phyloP scores from a whole-genome alignment of 2,329 filamentous ascomycete genomes.

The Ophiostoma pallidulum region DNA sequence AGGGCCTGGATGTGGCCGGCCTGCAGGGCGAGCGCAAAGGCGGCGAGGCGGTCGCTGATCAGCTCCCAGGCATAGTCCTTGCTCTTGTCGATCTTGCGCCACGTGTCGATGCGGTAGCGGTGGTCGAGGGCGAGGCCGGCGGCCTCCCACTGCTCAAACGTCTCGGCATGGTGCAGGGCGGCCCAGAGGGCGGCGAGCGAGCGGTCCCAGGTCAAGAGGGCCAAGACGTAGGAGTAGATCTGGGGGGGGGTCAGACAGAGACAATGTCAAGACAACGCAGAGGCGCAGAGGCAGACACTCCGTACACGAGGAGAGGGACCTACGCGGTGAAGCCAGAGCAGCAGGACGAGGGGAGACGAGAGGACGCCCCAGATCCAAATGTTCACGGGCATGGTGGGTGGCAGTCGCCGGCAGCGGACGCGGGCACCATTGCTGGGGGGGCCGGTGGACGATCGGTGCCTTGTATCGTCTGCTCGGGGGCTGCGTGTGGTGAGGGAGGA shows the following conservation, averaged over 20 bases:
- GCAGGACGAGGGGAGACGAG: conserved; percentile 12
- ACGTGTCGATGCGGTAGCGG: conserved; percentile 69
- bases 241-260: not conserved
- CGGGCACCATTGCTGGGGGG: too few relatives aligned
- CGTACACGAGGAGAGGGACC: not conserved
- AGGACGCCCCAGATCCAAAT: conserved; percentile 13
- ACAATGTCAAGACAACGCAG: not conserved
- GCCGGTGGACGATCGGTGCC: not conserved
- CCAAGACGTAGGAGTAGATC: conserved; percentile 2
- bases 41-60: conserved; percentile 60
- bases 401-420: too few relatives aligned
- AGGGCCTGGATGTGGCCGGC: conserved; percentile 60
- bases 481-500: too few relatives aligned
- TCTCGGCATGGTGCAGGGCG: conserved; percentile 53
- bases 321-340: conserved; percentile 12
- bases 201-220: conserved; percentile 9
- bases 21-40: conserved; percentile 14
- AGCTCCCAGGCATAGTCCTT: conserved; percentile 80
- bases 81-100: conserved; percentile 66
- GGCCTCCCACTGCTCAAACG: conserved; percentile 79
- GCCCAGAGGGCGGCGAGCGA: conserved; percentile 42
- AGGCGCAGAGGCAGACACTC: not conserved
- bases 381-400: conserved; percentile 10
- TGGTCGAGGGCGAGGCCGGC: conserved; percentile 78
- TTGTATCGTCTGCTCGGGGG: too few relatives aligned